These are phyloP conservation scores for Aotearoamyces nothofagi DNA, from an alignment of 2,329 filamentous ascomycete species.

Conservation along the genomic window DNA sequence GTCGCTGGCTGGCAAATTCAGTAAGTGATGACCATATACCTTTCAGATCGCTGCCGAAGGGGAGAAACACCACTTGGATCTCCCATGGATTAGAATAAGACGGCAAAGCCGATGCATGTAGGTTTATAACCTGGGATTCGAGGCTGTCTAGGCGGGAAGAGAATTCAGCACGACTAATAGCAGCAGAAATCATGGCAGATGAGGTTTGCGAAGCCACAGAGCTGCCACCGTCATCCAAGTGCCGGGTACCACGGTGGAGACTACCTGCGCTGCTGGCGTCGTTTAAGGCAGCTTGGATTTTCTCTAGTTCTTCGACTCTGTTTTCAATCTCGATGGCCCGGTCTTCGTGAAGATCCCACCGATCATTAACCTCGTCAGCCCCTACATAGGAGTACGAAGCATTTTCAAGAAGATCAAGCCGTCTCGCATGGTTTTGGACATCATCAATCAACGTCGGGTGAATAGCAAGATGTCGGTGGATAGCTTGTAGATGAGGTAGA, in stretches of 20 bases:
- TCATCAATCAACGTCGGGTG: slow-evolving; percentile 13
- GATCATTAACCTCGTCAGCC: slow-evolving; percentile 56
- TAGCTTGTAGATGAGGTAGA: slow-evolving; percentile 4
- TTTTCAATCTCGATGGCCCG: slow-evolving; percentile 56
- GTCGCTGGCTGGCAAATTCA: slow-evolving; percentile 22
- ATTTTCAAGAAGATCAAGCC: slow-evolving; percentile 55
- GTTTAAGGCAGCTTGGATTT: slow-evolving; percentile 29
- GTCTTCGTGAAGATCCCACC: slow-evolving; percentile 49
- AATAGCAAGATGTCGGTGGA: slow-evolving; percentile 3
- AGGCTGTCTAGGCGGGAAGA: slow-evolving; percentile 28
- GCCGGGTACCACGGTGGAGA: slow-evolving; percentile 12
- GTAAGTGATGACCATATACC: slow-evolving; percentile 34
- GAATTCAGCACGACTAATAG: slow-evolving; percentile 21
- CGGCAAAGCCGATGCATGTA: slow-evolving; percentile 28
- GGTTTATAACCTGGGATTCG: slow-evolving; percentile 22
- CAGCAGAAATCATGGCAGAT: slow-evolving; percentile 20
- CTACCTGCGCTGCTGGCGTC: slow-evolving; percentile 13
- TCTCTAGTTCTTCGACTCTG: slow-evolving; percentile 43
- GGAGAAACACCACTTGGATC: slow-evolving; percentile 61
- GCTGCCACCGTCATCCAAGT: slow-evolving; percentile 14
- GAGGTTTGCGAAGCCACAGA: slow-evolving; percentile 25
- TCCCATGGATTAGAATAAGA: slow-evolving; percentile 51
- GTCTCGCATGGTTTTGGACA: slow-evolving; percentile 45
- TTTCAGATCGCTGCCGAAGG: slow-evolving; percentile 41
- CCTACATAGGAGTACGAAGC: slow-evolving; percentile 49